Base-by-base conservation (phyloP, 73 alveolate species). In the Stentor coeruleus region DNA sequence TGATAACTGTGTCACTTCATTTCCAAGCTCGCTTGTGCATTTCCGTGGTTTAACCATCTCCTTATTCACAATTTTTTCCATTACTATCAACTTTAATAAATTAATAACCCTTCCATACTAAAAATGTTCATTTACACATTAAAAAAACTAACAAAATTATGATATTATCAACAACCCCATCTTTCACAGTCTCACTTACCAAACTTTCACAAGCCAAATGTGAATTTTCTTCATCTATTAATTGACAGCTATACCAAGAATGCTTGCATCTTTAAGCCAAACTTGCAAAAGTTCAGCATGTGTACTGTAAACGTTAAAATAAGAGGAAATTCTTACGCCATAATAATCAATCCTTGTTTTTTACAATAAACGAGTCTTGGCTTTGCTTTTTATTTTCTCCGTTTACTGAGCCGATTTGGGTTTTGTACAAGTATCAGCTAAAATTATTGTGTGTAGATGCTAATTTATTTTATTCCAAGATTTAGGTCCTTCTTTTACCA, bases 301-400 rank as follows among this genome's bases (percentile, higher is more conserved):
- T 20, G 6, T 6, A 11, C 66, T 20, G 66, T 49, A 11, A 49
- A 49, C 28, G 6, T 6, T 91, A 55, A 59, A 74, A 76, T 85
- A 90, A 1, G 98, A 93, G 74, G 91, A 97, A 33, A 97, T 91
- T 75, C 98, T 92, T 6, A 99, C 99, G 39, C 93, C 93, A 75
- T 77, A 41, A 1, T 86, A 77, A 39, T 83, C 55, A 30, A 97
- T 97, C 84, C 99, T 77, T 58, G 88, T 96, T 4, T 20, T 66
- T 20, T 14, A 31, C 39, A 2, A 66, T 66, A 33, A 20, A 66
- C 0, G 79, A 20, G 37, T 66, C 79, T 33, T 66, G 79, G 37
- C 33, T 66, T 20, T 0, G 15, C 33, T 66, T 66, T 33, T 66
- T 66, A 33, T 66, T 20, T 20, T 11, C 33, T 2, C 79, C 79